These are phyloP conservation scores for Platanthera guangdongensis DNA, from an alignment of 106 monocot species.

Conservation along the genomic window DNA sequence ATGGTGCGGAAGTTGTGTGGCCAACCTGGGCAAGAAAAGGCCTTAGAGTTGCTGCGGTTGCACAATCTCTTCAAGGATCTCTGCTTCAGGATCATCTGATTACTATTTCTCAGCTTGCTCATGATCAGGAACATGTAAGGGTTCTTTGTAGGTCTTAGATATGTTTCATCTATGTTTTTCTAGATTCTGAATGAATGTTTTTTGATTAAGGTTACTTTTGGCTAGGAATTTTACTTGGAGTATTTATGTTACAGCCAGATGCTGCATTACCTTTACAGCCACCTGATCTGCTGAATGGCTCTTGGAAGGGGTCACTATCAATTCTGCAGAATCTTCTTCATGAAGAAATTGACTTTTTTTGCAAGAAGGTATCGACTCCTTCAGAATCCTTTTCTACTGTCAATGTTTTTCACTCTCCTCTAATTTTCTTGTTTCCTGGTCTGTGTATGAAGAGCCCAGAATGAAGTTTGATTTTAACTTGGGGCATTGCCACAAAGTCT, in stretches of 20 bases:
- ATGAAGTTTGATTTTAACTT: background rate
- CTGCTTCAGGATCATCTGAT: conserved; percentile 68
- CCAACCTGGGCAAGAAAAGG: conserved; percentile 63
- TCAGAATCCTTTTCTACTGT: background rate
- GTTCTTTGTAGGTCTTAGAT: conserved; percentile 3
- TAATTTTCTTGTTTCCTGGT: background rate
- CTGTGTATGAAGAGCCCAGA: background rate
- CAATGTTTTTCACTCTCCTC: background rate
- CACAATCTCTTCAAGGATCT: conserved; percentile 61
- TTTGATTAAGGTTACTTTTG: conserved; percentile 8
- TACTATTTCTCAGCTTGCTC: conserved; percentile 53
- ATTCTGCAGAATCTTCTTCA: conserved; percentile 69
- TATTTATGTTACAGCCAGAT: conserved; percentile 73
- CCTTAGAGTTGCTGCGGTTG: conserved; percentile 28
- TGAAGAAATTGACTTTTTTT: conserved; percentile 88
- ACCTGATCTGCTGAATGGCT: conserved; percentile 42
- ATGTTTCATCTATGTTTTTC: background rate
- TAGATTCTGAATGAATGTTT: background rate
- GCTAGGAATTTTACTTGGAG: conserved; percentile 7
- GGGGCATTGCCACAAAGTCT: background rate
- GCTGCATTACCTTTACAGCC: conserved; percentile 75
- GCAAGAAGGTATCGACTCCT: conserved; percentile 61
- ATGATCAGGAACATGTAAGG: conserved; percentile 90
- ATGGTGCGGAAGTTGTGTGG: conserved; percentile 95
- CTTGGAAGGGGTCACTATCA: conserved; percentile 39